These are phyloP conservation scores for Helicostylum pulchrum DNA, from an alignment of 192 early-diverging fungal species.

Conservation along the genomic window DNA sequence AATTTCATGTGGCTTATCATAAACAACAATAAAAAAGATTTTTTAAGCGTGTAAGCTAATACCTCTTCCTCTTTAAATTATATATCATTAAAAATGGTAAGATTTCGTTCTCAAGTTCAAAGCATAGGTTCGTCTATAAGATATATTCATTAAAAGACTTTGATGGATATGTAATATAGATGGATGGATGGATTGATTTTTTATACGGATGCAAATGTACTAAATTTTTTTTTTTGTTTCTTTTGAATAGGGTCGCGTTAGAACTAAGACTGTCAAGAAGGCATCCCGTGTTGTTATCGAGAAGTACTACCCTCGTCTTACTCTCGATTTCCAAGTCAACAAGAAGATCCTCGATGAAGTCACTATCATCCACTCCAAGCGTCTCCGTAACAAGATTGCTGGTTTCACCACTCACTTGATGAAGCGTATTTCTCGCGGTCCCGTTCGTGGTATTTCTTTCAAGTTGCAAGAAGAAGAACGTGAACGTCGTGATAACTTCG, in stretches of 20 bases:
- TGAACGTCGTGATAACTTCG: conserved; percentile 99
- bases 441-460: conserved; percentile 99
- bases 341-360: conserved; percentile 98
- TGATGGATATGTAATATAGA: conserved; percentile 6
- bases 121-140: too few species aligned
- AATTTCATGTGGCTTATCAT: too few species aligned
- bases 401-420: conserved; percentile 99
- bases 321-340: conserved; percentile 99
- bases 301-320: conserved; percentile 99
- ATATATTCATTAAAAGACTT: too few species aligned
- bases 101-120: neutral
- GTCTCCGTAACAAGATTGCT: conserved; percentile 99
- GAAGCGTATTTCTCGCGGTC: conserved; percentile 98
- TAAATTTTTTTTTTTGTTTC: conserved; percentile 23
- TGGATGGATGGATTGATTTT: conserved; percentile 8
- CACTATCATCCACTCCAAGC: conserved; percentile 97
- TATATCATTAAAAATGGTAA: conserved; percentile 17
- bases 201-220: conserved; percentile 30
- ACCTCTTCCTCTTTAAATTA: conserved; percentile 12
- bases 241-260: conserved; percentile 81
- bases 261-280: conserved; percentile 99
- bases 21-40: too few species aligned
- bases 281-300: conserved; percentile 99
- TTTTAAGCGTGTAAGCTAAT: too few species aligned
- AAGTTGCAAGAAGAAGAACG: conserved; percentile 99